These are phyloP conservation scores for Petunia axillaris DNA, from an alignment of 257 asterid genomes.

Conservation along the genomic window DNA sequence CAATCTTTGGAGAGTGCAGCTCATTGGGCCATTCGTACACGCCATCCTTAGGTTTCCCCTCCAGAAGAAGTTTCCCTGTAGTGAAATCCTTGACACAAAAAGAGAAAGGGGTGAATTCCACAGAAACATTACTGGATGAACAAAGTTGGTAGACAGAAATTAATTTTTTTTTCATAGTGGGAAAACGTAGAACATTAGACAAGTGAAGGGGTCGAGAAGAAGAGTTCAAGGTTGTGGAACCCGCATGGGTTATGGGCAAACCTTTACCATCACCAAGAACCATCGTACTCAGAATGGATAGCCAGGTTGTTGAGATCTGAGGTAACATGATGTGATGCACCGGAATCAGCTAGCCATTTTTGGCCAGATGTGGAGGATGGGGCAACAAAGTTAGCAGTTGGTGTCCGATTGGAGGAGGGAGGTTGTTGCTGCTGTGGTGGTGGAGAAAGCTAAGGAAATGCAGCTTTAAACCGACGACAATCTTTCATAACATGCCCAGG, in stretches of 20 bases:
- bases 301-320: not conserved
- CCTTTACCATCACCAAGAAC: slow-evolving; percentile 7
- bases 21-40: slow-evolving; percentile 15
- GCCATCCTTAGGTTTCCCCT: not conserved
- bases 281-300: not conserved
- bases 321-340: not conserved
- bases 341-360: not conserved
- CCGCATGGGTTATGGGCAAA: not conserved
- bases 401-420: not conserved
- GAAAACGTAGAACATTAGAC: slow-evolving; percentile 20
- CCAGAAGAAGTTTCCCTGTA: not conserved
- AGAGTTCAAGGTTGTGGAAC: not conserved
- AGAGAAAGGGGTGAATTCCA: not conserved
- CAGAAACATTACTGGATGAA: not conserved
- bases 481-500: not conserved
- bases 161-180: not conserved
- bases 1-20: no score
- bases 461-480: not conserved
- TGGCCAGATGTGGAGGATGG: not conserved
- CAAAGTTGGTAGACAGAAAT: not conserved
- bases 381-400: not conserved
- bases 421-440: not conserved
- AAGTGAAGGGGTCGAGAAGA: not conserved
- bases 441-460: no score
- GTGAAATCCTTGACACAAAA: slow-evolving; percentile 22